Percentiles rank a stretch among this genome's conserved stretches.
Conservation (phyloP, 495 filamentous ascomycete genomes). For the Hypoxylon intermedium region DNA sequence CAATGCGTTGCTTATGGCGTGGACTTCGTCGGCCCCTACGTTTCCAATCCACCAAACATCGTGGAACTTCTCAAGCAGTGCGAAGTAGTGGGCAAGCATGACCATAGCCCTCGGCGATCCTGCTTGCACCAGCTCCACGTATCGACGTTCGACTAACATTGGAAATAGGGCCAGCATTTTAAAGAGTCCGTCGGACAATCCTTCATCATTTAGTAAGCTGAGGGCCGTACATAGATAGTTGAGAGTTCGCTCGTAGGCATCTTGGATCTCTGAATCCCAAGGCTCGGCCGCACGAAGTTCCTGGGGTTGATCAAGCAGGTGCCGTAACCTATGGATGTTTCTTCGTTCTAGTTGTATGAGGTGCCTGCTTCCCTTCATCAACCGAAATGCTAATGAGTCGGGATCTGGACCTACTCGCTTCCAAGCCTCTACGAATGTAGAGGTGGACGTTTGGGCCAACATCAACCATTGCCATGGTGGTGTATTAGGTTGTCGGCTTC, state of each 20-base stretch:
- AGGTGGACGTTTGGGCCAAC: constrained; percentile 27
- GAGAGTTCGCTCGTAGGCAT: constrained; percentile 46
- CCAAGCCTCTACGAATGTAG: constrained; percentile 35
- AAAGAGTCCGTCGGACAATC: constrained; percentile 32
- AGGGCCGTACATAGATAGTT: constrained; percentile 47
- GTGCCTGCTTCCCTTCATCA: constrained; percentile 17
- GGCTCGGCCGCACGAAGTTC: constrained; percentile 30
- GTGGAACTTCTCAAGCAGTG: constrained; percentile 38
- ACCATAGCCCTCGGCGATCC: constrained; percentile 48
- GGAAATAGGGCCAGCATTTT: constrained; percentile 50
- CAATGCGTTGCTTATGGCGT: constrained; percentile 47
- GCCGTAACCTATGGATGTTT: constrained; percentile 7
- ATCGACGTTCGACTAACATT: constrained; percentile 42
- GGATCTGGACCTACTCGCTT: constrained; percentile 29
- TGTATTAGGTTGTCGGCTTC: constrained; percentile 43
- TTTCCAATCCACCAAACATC: constrained; percentile 53
- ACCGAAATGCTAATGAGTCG: constrained; percentile 8
- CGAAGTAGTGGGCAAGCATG: constrained; percentile 52
- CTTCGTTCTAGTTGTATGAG: background rate
- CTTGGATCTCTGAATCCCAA: constrained; percentile 40
- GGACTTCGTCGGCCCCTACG: constrained; percentile 41
- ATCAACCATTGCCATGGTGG: constrained; percentile 50
- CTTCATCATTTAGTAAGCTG: constrained; percentile 34
- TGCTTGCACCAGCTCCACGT: constrained; percentile 45
- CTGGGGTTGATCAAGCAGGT: constrained; percentile 15